phyloP scores from a whole-genome alignment of 176 grass and related monocot genomes.

The Rhynchospora pubera region DNA sequence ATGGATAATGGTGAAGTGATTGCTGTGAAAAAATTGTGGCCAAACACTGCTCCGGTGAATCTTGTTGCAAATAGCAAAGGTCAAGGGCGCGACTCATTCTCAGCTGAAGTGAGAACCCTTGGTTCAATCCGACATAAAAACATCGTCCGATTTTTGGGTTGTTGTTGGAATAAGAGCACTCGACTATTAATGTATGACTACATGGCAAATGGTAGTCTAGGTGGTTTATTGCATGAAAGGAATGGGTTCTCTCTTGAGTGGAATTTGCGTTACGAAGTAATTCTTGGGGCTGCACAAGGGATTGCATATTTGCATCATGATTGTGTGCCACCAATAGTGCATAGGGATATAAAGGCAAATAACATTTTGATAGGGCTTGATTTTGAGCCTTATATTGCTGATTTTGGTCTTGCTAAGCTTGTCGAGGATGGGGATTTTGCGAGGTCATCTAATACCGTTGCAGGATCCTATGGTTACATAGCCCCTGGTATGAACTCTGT shows the following conservation, averaged over 20 bases:
- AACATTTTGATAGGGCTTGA: conserved; percentile 93
- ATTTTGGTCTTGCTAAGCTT: conserved; percentile 94
- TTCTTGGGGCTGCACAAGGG: conserved; percentile 83
- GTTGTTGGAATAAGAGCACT: conserved; percentile 90
- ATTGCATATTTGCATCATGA: conserved; percentile 90
- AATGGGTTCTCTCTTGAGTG: conserved; percentile 71
- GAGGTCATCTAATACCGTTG: conserved; percentile 75
- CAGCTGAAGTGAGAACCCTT: conserved; percentile 82
- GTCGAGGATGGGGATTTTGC: conserved; percentile 79
- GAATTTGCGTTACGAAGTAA: conserved; percentile 74
- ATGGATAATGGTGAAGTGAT: conserved; percentile 82
- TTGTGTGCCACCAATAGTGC: conserved; percentile 81
- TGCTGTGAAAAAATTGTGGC: conserved; percentile 96
- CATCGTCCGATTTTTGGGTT: conserved; percentile 86
- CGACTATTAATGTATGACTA: conserved; percentile 96
- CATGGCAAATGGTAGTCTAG: conserved; percentile 96
- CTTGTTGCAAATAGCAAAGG: conserved; percentile 33
- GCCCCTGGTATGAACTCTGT: conserved; percentile 50
- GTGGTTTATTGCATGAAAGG: conserved; percentile 77
- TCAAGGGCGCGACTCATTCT: conserved; percentile 75
- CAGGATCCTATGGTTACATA: conserved; percentile 95
- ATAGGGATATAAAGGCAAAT: conserved; percentile 96
- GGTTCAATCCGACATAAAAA: conserved; percentile 97
- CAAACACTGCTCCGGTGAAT: conserved; percentile 17
- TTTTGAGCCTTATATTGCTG: conserved; percentile 93